Evolutionary conservation across 352 stramenopile species (phyloP), one percentile per base, ranked within the genome.

Genomic region (Phytophthora cajani): DNA sequence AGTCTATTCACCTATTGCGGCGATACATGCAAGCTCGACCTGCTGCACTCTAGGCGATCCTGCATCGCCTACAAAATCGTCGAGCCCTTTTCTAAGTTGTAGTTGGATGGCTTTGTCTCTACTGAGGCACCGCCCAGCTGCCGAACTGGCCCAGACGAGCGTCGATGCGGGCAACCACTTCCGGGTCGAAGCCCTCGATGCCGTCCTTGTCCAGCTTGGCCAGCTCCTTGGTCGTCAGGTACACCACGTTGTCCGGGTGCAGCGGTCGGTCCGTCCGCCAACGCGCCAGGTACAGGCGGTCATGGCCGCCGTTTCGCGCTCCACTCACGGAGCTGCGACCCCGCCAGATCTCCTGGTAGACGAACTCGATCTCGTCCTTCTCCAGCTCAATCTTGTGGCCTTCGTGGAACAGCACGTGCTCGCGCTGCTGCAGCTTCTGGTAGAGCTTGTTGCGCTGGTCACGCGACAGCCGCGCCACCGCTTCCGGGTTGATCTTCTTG

Each of bases 281-380:
- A 47, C 91, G 90, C n/a, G 88, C 80, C 58, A 97, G 77, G 62
- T 92, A 92, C 58, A 96, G 75, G 8, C 90, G 83, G 42, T 95
- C 81, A 51, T 87, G 82, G 21, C 89, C 88, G 44, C 87, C 89
- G 70, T 94, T 87, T 27, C 85, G 84, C 38, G 84, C 72, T 47
- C 74, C 73, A 44, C 85, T 89, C 19, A 97, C 81, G 5, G 91
- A 75, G 64, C 88, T 95, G 46, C 87, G 79, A 5, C 88, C 84
- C 17, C 82, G 86, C 87, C 90, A 97, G 49, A 97, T 80, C 52
- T 95, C 82, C 67, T 94, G 87, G 73, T 93, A 91, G 16, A 97
- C 71, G 58, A 94, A 97, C 68, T 97, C 88, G 25, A 97, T 79
- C 55, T 97, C 90, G 58, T 97, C 90, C 75, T 94, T 92, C 69